Evolutionary conservation across 139 green algal species (phyloP).

Genomic region (Chara braunii): DNA sequence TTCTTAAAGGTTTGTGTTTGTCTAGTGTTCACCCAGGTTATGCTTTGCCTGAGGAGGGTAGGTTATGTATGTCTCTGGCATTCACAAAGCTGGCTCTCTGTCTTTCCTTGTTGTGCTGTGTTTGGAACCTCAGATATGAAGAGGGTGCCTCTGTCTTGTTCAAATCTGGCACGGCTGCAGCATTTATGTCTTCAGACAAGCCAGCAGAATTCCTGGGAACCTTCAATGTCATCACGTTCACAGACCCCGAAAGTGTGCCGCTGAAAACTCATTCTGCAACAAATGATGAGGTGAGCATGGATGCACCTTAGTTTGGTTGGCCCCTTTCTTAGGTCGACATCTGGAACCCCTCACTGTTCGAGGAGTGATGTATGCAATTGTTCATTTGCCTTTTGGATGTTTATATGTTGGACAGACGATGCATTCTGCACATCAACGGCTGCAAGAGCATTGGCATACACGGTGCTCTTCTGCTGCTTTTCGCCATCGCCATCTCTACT

Average conservation of each 20-base stretch:
- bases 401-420: too few species aligned
- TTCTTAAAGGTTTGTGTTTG: too few species aligned
- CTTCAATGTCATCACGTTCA: conserved; percentile 48
- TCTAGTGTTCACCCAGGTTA: too few species aligned
- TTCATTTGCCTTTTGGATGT: too few species aligned
- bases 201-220: conserved; percentile 83
- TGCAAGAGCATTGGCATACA: too few species aligned
- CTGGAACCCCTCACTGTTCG: too few species aligned
- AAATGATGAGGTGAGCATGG: conserved; percentile 54
- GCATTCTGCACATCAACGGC: too few species aligned
- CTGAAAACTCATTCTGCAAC: conserved; percentile 62
- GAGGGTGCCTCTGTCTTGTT: conserved; percentile 71
- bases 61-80: background rate
- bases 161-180: conserved; percentile 48
- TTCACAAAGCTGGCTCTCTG: background rate
- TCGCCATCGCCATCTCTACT: too few species aligned
- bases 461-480: too few species aligned
- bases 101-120: too few species aligned
- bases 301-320: background rate
- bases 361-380: too few species aligned
- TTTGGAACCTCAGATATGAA: conserved; percentile 63
- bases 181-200: conserved; percentile 68
- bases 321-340: background rate
- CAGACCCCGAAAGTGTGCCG: conserved; percentile 3
- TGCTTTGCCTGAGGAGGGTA: background rate